Evolutionary conservation across 345 rosid species (phyloP).

Genomic region (Populus simonii): DNA sequence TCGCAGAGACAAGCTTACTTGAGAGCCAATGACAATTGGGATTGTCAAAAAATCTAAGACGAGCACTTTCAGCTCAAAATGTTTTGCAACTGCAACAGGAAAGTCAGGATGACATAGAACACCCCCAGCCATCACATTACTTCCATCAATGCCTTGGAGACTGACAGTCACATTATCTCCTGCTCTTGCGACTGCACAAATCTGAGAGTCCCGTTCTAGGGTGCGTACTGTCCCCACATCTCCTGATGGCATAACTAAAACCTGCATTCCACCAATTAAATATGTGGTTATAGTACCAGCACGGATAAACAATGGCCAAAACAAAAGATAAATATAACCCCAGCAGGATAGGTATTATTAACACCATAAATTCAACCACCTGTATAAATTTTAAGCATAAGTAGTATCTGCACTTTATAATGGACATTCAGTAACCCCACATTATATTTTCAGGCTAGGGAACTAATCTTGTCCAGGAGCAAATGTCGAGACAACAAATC

Average conservation of each 20-base stretch:
- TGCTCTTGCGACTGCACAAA: constrained; percentile 74
- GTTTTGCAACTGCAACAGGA: constrained; percentile 65
- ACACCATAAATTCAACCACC: background rate
- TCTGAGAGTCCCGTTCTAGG: constrained; percentile 68
- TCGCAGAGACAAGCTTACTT: constrained; percentile 38
- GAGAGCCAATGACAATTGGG: constrained; percentile 82
- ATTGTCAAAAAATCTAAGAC: constrained; percentile 64
- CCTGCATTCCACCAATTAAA: constrained; percentile 33
- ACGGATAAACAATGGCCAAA: background rate
- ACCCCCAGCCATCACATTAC: constrained; percentile 73
- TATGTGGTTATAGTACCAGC: background rate
- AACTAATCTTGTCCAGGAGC: background rate
- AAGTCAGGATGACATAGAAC: constrained; percentile 89
- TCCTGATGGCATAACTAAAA: constrained; percentile 82
- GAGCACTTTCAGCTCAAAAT: constrained; percentile 70
- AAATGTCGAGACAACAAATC: background rate
- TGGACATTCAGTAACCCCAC: background rate
- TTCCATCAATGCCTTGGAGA: constrained; percentile 72
- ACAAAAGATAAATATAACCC: background rate
- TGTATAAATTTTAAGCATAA: background rate
- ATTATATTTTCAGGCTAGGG: background rate
- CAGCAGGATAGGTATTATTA: background rate
- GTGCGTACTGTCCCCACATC: constrained; percentile 69
- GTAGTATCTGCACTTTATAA: background rate
- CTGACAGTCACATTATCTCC: constrained; percentile 75